A percentile compares a stretch with the other conserved stretches of the same genome.
phyloP scores from a whole-genome alignment of 176 grass and related monocot species.

The Oryza meridionalis region DNA sequence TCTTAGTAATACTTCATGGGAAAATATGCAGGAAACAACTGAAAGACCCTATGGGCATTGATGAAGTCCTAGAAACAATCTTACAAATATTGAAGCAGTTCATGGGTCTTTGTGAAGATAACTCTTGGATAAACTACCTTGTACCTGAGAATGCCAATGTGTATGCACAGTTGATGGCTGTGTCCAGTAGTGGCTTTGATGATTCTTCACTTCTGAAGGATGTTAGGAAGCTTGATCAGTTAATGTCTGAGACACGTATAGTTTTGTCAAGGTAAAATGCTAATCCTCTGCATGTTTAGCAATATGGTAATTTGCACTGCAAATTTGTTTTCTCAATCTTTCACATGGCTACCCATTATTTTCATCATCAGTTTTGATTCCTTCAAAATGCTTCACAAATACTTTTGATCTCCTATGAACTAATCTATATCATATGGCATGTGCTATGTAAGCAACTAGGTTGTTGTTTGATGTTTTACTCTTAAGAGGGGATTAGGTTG shows the following conservation, averaged over 20 bases:
- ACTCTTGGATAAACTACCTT: slow-evolving; percentile 86
- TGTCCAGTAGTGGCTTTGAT: slow-evolving; percentile 66
- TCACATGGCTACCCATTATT: neutral
- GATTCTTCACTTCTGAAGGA: slow-evolving; percentile 72
- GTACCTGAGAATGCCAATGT: slow-evolving; percentile 75
- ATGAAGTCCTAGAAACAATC: slow-evolving; percentile 66
- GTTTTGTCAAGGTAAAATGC: slow-evolving; percentile 87
- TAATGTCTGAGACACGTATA: slow-evolving; percentile 78
- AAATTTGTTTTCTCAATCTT: slow-evolving; percentile 6
- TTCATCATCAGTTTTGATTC: neutral
- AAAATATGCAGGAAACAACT: slow-evolving; percentile 85
- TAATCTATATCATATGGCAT: slow-evolving; percentile 25
- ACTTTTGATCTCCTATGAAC: neutral
- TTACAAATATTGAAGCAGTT: slow-evolving; percentile 77
- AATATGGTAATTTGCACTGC: slow-evolving; percentile 19
- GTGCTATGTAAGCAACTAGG: neutral
- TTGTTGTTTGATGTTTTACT: neutral
- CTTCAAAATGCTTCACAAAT: slow-evolving; percentile 1
- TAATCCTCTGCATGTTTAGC: neutral
- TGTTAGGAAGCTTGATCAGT: slow-evolving; percentile 81
- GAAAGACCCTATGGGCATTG: slow-evolving; percentile 76
- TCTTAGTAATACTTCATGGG: neutral
- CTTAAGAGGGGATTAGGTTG: neutral
- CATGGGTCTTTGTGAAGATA: slow-evolving; percentile 55
- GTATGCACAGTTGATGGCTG: slow-evolving; percentile 71